Conservation (phyloP, 2,329 filamentous ascomycete genomes). For the Rhinocladiella mackenziei region DNA sequence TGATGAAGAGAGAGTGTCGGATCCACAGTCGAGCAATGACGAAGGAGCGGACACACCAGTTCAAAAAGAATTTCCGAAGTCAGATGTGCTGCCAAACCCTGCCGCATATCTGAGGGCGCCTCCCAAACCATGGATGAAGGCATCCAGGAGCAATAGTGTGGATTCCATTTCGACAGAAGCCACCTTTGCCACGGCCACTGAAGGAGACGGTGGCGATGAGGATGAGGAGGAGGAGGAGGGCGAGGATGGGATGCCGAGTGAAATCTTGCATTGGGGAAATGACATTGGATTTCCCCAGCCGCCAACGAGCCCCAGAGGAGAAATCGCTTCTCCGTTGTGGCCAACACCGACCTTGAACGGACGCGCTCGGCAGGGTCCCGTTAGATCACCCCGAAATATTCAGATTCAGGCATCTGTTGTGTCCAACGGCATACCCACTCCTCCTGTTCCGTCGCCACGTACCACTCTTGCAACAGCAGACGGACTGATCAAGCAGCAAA, state of each 20-base stretch:
- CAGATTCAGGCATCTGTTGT: slow-evolving; percentile 13
- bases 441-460: slow-evolving; percentile 19
- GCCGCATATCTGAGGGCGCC: slow-evolving; percentile 6
- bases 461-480: slow-evolving; percentile 6
- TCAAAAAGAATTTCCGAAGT: slow-evolving; percentile 24
- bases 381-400: slow-evolving; percentile 11
- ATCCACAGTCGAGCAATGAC: not conserved
- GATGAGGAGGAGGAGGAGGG: slow-evolving; percentile 34
- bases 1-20: slow-evolving; percentile 27
- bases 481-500: not conserved
- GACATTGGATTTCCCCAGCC: slow-evolving; percentile 14
- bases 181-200: slow-evolving; percentile 61
- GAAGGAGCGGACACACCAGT: slow-evolving; percentile 19
- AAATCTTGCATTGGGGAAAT: slow-evolving; percentile 29
- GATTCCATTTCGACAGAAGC: slow-evolving; percentile 59
- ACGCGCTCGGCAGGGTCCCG: slow-evolving; percentile 9
- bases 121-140: slow-evolving; percentile 21
- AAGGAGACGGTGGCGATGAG: slow-evolving; percentile 41
- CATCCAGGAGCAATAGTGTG: slow-evolving; percentile 50
- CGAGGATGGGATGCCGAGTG: slow-evolving; percentile 34
- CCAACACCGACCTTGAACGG: slow-evolving; percentile 13
- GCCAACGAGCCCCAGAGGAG: slow-evolving; percentile 13
- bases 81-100: not conserved
- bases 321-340: slow-evolving; percentile 9
- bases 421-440: slow-evolving; percentile 24